Evolutionary conservation across 164 flowering plant species (phyloP).

Genomic region (Piper betle): DNA sequence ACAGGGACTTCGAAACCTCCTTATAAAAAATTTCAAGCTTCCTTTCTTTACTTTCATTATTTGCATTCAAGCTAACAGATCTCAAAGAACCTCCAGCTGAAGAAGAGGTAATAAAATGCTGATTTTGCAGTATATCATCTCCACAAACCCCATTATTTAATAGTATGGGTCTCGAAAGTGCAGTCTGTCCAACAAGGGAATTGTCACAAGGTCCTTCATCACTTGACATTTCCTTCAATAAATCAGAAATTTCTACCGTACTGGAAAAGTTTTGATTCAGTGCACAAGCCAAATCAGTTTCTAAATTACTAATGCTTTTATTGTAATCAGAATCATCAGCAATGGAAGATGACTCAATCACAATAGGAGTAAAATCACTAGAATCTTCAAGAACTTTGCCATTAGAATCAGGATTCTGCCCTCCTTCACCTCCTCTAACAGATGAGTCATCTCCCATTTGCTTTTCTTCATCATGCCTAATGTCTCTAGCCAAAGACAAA

Average conservation of each 20-base stretch:
- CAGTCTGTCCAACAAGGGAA: neutral
- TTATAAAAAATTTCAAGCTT: neutral
- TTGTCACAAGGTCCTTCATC: constrained; percentile 3
- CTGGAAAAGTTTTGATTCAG: constrained; percentile 5
- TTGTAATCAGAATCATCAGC: constrained; percentile 1
- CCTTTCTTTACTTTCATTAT: neutral
- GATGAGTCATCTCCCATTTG: constrained; percentile 8
- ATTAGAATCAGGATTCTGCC: neutral
- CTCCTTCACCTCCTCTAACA: constrained; percentile 5
- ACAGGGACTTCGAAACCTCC: neutral
- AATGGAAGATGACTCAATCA: neutral
- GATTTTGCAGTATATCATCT: constrained; percentile 5
- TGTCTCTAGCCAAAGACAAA: constrained; percentile 14
- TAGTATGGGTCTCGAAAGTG: constrained; percentile 5
- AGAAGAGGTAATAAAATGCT: constrained; percentile 12
- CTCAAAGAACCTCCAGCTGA: constrained; percentile 7
- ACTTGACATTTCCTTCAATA: neutral
- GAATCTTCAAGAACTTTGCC: constrained; percentile 5
- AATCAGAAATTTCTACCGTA: constrained; percentile 7
- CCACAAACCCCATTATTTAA: constrained; percentile 5
- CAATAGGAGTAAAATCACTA: constrained; percentile 3
- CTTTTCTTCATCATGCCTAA: constrained; percentile 10
- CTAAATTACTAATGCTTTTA: neutral
- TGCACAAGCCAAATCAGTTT: neutral
- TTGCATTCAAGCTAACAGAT: constrained; percentile 1